Percentiles rank a stretch among this genome's conserved stretches.
phyloP scores from a whole-genome alignment of 495 filamentous ascomycete genomes.

The Neurospora sp. region DNA sequence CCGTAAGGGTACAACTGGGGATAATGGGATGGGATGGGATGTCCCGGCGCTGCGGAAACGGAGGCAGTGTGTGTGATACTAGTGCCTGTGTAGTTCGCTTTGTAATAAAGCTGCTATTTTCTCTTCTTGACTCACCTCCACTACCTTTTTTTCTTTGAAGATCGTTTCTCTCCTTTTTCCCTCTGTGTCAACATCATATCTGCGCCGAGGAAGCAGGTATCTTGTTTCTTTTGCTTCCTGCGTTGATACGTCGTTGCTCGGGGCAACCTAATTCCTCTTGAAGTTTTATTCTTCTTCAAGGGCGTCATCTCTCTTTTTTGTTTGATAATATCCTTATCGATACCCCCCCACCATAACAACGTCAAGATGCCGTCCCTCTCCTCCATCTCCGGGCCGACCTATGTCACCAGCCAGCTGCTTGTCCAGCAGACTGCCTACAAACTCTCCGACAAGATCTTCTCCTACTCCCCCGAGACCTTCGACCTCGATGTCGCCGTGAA shows the following conservation, averaged over 20 bases:
- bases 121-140: not conserved
- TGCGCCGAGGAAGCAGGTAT: not conserved
- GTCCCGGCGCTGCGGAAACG: not conserved
- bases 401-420: conserved; percentile 80
- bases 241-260: conserved; percentile 14
- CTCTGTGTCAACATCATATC: not conserved
- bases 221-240: conserved; percentile 2
- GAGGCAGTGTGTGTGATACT: not conserved
- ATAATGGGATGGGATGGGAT: not conserved
- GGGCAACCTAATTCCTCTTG: conserved; percentile 6
- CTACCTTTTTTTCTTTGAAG: not conserved
- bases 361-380: conserved; percentile 34
- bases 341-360: no score
- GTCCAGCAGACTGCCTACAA: conserved; percentile 93
- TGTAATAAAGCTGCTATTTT: not conserved
- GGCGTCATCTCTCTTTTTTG: not conserved
- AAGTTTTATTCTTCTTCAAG: conserved; percentile 9
- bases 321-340: not conserved
- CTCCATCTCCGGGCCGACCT: conserved; percentile 77
- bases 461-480: conserved; percentile 89
- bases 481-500: conserved; percentile 74
- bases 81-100: not conserved
- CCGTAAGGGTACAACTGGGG: not conserved
- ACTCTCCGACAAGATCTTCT: conserved; percentile 91
- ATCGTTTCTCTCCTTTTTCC: not conserved